These are phyloP conservation scores for Neurospora tetrasperma DNA, from an alignment of 495 filamentous ascomycete genomes.

Conservation along the genomic window DNA sequence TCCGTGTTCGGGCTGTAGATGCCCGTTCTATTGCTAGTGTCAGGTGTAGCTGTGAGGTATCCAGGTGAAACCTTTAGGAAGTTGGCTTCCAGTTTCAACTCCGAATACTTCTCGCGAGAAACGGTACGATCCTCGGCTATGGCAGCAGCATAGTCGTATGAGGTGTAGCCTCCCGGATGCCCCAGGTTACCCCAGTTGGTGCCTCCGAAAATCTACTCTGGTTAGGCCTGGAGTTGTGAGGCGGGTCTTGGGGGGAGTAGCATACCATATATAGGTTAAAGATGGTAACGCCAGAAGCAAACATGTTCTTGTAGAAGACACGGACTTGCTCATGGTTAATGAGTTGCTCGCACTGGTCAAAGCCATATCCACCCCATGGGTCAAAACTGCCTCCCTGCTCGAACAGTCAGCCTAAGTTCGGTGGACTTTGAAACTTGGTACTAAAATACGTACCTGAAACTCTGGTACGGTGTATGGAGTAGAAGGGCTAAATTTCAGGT, in stretches of 20 bases:
- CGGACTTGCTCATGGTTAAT: slow-evolving; percentile 62
- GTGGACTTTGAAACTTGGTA: background rate
- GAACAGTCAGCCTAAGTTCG: slow-evolving; percentile 34
- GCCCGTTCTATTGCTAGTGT: slow-evolving; percentile 19
- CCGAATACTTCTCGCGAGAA: slow-evolving; percentile 65
- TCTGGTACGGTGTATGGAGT: slow-evolving; percentile 63
- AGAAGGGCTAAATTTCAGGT: slow-evolving; percentile 28
- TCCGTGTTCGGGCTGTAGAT: slow-evolving; percentile 38
- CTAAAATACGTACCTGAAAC: slow-evolving; percentile 16
- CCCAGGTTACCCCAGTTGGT: slow-evolving; percentile 83
- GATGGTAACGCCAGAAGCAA: slow-evolving; percentile 43
- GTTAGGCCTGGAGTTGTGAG: slow-evolving; percentile 6
- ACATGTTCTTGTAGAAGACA: slow-evolving; percentile 74
- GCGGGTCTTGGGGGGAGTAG: background rate
- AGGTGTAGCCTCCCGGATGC: slow-evolving; percentile 61
- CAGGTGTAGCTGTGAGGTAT: slow-evolving; percentile 49
- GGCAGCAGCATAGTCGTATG: slow-evolving; percentile 60
- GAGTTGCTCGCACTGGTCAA: slow-evolving; percentile 50
- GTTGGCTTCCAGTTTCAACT: slow-evolving; percentile 63
- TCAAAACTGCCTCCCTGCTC: slow-evolving; percentile 61
- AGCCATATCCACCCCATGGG: slow-evolving; percentile 63
- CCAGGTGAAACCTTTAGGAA: slow-evolving; percentile 60
- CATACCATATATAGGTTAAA: slow-evolving; percentile 53
- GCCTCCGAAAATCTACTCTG: slow-evolving; percentile 50
- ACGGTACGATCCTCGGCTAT: slow-evolving; percentile 56